These are phyloP conservation scores for Beauveria sp. DNA, from an alignment of 2,329 filamentous ascomycete species.

Conservation along the genomic window DNA sequence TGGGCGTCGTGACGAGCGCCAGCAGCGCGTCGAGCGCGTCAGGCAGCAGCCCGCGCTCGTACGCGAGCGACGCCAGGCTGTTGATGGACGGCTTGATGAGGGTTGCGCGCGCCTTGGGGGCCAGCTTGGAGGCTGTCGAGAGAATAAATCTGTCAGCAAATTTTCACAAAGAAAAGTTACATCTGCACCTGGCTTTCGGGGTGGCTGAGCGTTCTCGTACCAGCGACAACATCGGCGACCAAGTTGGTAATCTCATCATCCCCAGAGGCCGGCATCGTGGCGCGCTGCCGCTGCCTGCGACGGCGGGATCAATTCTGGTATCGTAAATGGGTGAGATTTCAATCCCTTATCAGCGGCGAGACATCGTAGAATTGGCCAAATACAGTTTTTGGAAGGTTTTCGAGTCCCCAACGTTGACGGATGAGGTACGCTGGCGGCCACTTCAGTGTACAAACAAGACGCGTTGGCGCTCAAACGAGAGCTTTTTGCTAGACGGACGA, in stretches of 20 bases:
- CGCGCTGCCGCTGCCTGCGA: not conserved
- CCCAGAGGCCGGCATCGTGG: slow-evolving; percentile 16
- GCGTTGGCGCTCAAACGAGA: not conserved
- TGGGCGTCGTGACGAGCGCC: slow-evolving; percentile 58
- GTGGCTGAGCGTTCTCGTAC: slow-evolving; percentile 2
- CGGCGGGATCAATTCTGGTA: not conserved
- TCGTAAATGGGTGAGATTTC: not conserved
- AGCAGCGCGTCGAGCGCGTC: slow-evolving; percentile 55
- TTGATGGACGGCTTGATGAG: slow-evolving; percentile 59
- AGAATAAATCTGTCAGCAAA: not conserved
- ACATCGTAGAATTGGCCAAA: no score
- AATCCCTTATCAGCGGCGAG: not conserved
- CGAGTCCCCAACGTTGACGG: not conserved
- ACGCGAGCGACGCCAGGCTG: slow-evolving; percentile 53
- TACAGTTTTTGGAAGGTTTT: not conserved
- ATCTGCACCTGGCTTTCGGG: not conserved
- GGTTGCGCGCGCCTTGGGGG: slow-evolving; percentile 57
- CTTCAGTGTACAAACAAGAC: not conserved
- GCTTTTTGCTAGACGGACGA: no score
- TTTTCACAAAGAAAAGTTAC: no score
- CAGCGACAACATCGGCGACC: slow-evolving; percentile 28
- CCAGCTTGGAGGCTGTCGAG: slow-evolving; percentile 45
- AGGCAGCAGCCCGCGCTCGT: slow-evolving; percentile 59
- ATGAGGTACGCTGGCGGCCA: not conserved
- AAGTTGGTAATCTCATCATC: slow-evolving; percentile 28